A percentile compares a stretch with the other conserved stretches of the same genome.
Evolutionary conservation across 2,329 filamentous ascomycete genomes (phyloP).

Genomic region (Fusarium siculi): DNA sequence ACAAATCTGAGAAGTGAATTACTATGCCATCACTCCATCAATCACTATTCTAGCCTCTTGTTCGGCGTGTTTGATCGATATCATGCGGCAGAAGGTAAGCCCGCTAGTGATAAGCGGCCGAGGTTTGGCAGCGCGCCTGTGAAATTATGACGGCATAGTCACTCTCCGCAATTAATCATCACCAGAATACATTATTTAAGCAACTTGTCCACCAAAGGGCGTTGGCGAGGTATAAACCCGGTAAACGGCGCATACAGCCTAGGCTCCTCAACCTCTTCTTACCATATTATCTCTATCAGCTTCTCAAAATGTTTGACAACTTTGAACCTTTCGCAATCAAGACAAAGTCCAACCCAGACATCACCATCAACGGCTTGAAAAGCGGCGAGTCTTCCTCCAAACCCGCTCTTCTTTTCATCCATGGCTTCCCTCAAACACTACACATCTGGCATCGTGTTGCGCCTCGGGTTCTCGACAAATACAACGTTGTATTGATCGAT

Average conservation of each 20-base stretch:
- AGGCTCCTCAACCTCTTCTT: accelerated
- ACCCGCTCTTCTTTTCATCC: conserved; percentile 59
- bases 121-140: neutral
- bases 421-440: conserved; percentile 64
- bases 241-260: accelerated
- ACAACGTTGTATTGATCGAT: conserved; percentile 58
- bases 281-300: accelerated
- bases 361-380: conserved; percentile 58
- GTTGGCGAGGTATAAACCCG: neutral
- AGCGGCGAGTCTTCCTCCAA: conserved; percentile 48
- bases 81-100: neutral
- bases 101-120: neutral
- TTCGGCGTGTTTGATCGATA: neutral
- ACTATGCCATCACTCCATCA: accelerated
- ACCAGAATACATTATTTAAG: neutral
- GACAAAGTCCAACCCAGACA: conserved; percentile 48
- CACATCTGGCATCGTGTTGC: conserved; percentile 63
- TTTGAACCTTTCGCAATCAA: conserved; percentile 53
- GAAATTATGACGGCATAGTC: conserved; percentile 11
- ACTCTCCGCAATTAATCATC: conserved; percentile 10
- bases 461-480: conserved; percentile 51
- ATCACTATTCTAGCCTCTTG: neutral
- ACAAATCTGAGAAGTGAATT: accelerated
- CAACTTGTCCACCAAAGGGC: conserved; percentile 20
- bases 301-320: conserved; percentile 51